Evolutionary conservation across 106 monocot species (phyloP), one percentile per base, ranked within the genome.

Genomic region (Dendrobium catenatum): DNA sequence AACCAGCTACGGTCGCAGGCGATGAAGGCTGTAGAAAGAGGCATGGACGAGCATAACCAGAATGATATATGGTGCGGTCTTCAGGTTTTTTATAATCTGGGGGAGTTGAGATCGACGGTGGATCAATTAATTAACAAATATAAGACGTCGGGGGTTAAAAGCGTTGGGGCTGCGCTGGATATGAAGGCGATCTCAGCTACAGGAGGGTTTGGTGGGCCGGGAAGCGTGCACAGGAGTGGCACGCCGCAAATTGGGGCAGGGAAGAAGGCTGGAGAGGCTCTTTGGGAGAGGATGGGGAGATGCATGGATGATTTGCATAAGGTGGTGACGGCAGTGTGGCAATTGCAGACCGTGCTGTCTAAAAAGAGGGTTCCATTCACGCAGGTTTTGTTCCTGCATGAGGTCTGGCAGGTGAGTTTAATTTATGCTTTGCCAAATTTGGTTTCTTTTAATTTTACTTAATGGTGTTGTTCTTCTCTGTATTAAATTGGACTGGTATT

Each of bases 21-120:
- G 19, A 93, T 88, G 77, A 73, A 43, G 22, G 93, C 95, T 1
- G 88, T 95, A 26, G 99, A 99, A 82, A 79, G 82, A 18, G 99
- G 99, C 24, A 93, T 99, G 91, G 91, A 95, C 16, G 93, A 89
- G 72, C 84, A 72, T 73, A 93, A 99, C 85, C 99, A 95, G 87
- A 99, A 95, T 56, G 95, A 95, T 75, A 87, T 99, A 26, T 99
- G 95, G 99, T 85, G 91, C 49, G 99, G 99, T 8, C 93, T 99
- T 4, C 93, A 99, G 83, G 99, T 99, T 26, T 99, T 94, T 84
- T 99, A 91, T 88, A 99, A 99, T 61, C 87, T 99, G 19, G 99
- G 95, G 11, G 99, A 99, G 80, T 79, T 99, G 75, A 78, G 87
- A 17, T 88, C 91, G 3, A 83, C 95, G 0, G 95, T 95, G 19